Conservation (phyloP, 257 asterid genomes). For the Solanum neorickii region DNA sequence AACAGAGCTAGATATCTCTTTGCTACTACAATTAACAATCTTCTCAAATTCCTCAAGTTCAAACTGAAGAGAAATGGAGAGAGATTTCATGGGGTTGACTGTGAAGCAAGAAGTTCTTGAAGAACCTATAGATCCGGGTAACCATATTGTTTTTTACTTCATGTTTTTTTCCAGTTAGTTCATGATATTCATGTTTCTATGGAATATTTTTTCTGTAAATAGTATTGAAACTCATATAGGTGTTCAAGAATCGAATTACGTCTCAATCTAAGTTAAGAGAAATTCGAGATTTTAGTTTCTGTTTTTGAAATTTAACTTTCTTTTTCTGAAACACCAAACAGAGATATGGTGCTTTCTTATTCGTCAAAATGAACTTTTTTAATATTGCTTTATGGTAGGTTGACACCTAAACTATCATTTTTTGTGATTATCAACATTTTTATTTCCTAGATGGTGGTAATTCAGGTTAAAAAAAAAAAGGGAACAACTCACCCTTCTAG, state of each 20-base stretch:
- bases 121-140: constrained; percentile 41
- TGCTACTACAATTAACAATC: not conserved
- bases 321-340: not conserved
- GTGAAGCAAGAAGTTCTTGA: constrained; percentile 51
- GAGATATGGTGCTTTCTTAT: not conserved
- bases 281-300: not conserved
- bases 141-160: not conserved
- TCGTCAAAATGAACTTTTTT: not conserved
- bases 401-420: not conserved
- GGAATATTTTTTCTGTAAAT: not conserved
- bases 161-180: not conserved
- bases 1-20: not conserved
- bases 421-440: not conserved
- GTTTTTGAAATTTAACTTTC: not conserved
- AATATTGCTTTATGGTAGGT: not conserved
- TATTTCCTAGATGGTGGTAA: not conserved
- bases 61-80: constrained; percentile 31
- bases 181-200: not conserved
- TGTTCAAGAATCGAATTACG: not conserved
- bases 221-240: not conserved
- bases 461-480: not conserved
- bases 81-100: constrained; percentile 70
- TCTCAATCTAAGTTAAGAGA: too few relatives aligned
- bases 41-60: not conserved
- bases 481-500: not conserved